These are phyloP conservation scores for Starmerella riodocensis DNA, from an alignment of 805 yeast species.

Conservation along the genomic window DNA sequence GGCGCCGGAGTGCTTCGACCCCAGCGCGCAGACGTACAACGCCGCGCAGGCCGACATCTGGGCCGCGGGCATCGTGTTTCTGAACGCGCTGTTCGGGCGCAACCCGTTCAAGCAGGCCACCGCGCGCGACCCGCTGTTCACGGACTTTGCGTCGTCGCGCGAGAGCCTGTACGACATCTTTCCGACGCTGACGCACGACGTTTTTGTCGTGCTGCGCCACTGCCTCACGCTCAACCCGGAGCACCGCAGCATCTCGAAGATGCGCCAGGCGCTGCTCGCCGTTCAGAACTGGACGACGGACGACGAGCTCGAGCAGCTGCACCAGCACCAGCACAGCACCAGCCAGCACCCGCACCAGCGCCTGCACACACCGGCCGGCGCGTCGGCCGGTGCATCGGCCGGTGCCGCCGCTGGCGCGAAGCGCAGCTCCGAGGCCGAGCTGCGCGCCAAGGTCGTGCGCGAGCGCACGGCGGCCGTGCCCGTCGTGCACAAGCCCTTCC, in stretches of 20 bases:
- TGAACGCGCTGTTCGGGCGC: constrained; percentile 76
- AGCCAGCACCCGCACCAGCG: not conserved
- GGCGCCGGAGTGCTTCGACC: constrained; percentile 86
- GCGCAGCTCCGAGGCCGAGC: not conserved
- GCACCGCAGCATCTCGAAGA: constrained; percentile 53
- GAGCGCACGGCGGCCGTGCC: constrained; percentile 14
- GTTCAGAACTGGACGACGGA: constrained; percentile 69
- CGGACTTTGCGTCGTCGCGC: constrained; percentile 74
- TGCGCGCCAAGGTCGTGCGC: not conserved
- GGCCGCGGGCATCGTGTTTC: constrained; percentile 74
- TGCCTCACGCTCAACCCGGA: constrained; percentile 75
- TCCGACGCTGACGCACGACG: constrained; percentile 74
- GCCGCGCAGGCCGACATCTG: constrained; percentile 77
- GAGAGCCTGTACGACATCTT: constrained; percentile 87
- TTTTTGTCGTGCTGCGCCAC: constrained; percentile 69
- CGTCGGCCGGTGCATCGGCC: too few species aligned
- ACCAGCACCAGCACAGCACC: constrained; percentile 17
- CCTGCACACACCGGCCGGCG: too few species aligned
- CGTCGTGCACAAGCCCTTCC: constrained; percentile 20
- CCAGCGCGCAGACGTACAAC: constrained; percentile 38
- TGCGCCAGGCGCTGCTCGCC: constrained; percentile 46
- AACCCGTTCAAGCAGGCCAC: constrained; percentile 77
- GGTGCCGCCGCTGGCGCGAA: too few species aligned
- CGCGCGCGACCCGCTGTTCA: constrained; percentile 64
- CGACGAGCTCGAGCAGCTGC: constrained; percentile 44